Base-by-base conservation (phyloP, 129 eudicot species). In the Flaveria brownii region DNA sequence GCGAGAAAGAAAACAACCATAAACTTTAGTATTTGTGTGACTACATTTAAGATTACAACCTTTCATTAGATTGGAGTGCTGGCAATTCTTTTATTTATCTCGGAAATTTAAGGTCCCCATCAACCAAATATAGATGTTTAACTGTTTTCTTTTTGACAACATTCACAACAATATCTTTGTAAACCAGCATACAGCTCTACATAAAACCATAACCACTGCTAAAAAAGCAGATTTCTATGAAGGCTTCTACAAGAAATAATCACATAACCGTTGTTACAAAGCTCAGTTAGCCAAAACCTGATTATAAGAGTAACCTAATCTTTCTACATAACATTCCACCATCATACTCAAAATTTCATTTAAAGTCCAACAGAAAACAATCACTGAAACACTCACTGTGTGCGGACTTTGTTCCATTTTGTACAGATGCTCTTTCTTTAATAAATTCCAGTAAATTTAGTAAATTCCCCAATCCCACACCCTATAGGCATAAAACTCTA, bases 1-100 rank as follows among this genome's bases (percentile, higher is more conserved):
- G 26, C 20, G 46, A 62, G n/a, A 42, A 61, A 74, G 6, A 23
- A 63, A 47, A 36, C 50, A 77, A 46, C 51, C 26, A 68, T n/a
- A 39, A 26, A 50, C 7, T 33, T 14, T 5, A 42, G 47, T 16
- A 60, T 25, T 41, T 25, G 71, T 10, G 39, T 5, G 26, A 68
- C 36, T 43, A 68, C 17, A 57, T 42, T 41, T 56, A 39, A 57
- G 55, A 30, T 30, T 30, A 4, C 36, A 30, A 30, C 36, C 36
- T 30, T 30, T 30, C 36, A 56, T 33, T 14, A 66, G 71, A 12
- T 20, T 42, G 33, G 33, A 42, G 54, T 43, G 2, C 13, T 7
- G 5, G 28, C 25, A 68, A 43, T 4, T 43, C 13, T 33, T 13
- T 42, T 56, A 54, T 5, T 17, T 54, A 17, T 54, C 72, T 68